Evolutionary conservation across 306 rosid genomes (phyloP).

Genomic region (Castanea crenata): DNA sequence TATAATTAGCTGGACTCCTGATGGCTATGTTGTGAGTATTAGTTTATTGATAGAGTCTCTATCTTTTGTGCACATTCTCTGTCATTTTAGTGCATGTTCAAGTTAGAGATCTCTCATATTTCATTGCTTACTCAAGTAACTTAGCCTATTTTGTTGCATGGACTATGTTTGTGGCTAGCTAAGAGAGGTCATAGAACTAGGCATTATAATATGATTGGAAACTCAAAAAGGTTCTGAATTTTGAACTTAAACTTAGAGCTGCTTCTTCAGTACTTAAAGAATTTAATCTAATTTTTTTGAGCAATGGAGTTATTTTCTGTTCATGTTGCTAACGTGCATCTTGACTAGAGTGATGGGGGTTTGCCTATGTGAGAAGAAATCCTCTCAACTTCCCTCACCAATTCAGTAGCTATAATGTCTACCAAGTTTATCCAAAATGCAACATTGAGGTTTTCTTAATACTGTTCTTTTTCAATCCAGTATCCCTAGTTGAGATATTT

Average conservation of each 20-base stretch:
- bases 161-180: neutral
- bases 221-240: neutral
- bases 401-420: neutral
- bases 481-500: neutral
- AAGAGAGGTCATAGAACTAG: neutral
- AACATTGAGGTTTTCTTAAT: neutral
- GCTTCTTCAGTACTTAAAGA: neutral
- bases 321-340: neutral
- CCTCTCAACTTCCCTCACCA: neutral
- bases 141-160: neutral
- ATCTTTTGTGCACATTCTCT: neutral
- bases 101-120: neutral
- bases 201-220: neutral
- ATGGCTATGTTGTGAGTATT: slow-evolving; percentile 73
- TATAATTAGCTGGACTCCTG: slow-evolving; percentile 64
- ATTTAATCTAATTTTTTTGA: neutral
- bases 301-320: neutral
- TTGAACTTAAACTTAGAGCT: neutral
- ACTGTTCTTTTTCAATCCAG: neutral
- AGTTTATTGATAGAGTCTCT: neutral
- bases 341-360: neutral
- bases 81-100: neutral
- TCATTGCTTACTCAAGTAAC: neutral
- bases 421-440: neutral
- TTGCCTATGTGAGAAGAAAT: neutral